Evolutionary conservation across 257 asterid genomes (phyloP).

Genomic region (Plectranthus barbatus): DNA sequence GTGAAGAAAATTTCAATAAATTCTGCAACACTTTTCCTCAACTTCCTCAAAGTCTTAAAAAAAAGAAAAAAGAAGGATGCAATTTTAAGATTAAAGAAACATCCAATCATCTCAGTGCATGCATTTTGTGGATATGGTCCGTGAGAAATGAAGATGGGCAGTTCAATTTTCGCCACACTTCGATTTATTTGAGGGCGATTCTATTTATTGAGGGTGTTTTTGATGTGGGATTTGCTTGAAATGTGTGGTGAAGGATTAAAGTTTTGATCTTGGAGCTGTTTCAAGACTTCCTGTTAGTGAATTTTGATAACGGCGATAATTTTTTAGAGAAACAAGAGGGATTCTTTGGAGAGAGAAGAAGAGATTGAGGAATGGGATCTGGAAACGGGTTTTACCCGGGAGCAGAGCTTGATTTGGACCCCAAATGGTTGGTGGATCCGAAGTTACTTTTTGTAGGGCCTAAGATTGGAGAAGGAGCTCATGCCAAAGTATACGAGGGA

Average conservation of each 20-base stretch:
- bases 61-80: too few species aligned
- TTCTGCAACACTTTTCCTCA: slow-evolving; percentile 4
- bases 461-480: slow-evolving; percentile 96
- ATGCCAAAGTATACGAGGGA: slow-evolving; percentile 93
- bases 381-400: slow-evolving; percentile 54
- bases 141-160: slow-evolving; percentile 13
- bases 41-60: not conserved
- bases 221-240: slow-evolving; percentile 21
- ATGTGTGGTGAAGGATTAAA: slow-evolving; percentile 3
- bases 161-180: not conserved
- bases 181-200: not conserved
- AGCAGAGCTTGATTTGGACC: slow-evolving; percentile 60
- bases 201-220: not conserved
- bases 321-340: not conserved
- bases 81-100: not conserved
- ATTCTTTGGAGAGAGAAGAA: not conserved
- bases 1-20: slow-evolving; percentile 20
- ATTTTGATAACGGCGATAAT: not conserved
- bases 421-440: slow-evolving; percentile 84
- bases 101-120: slow-evolving; percentile 15
- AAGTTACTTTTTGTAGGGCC: slow-evolving; percentile 88
- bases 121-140: slow-evolving; percentile 4
- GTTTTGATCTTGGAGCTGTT: slow-evolving; percentile 22
- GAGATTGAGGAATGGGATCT: slow-evolving; percentile 54
- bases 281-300: slow-evolving; percentile 3